Conservation (phyloP, 2,329 filamentous ascomycete genomes). For the Botryotinia calthae region DNA sequence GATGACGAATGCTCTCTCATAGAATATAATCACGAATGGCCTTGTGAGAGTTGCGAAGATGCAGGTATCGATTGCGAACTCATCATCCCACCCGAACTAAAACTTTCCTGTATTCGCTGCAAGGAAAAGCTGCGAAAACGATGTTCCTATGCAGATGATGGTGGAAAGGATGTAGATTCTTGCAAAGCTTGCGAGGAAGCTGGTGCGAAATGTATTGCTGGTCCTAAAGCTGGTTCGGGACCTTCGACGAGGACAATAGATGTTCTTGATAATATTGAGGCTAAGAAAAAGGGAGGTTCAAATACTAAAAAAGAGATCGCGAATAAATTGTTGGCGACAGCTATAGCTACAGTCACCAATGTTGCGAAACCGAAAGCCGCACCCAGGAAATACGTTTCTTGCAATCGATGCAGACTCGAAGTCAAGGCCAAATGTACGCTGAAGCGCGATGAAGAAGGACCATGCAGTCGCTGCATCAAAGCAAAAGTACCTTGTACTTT, state of each 20-base stretch:
- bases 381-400: constrained; percentile 23
- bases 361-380: background rate
- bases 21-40: constrained; percentile 26
- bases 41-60: constrained; percentile 33
- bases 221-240: constrained; percentile 12
- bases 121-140: constrained; percentile 24
- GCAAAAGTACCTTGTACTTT: constrained; percentile 26
- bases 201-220: constrained; percentile 27
- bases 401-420: constrained; percentile 27
- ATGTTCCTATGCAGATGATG: constrained; percentile 29
- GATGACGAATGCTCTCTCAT: constrained; percentile 34
- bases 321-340: background rate
- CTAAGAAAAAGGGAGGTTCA: background rate
- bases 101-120: constrained; percentile 30
- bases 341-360: background rate
- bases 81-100: constrained; percentile 28
- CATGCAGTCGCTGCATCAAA: constrained; percentile 28
- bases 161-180: constrained; percentile 24
- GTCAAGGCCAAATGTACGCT: constrained; percentile 23
- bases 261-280: background rate
- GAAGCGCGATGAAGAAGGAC: constrained; percentile 26
- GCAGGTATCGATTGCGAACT: constrained; percentile 25
- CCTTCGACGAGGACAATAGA: constrained; percentile 7
- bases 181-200: constrained; percentile 30
- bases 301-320: background rate